Percentiles rank a stretch among this genome's conserved stretches.
Conservation (phyloP, 257 asterid species). For the Agastache rugosa region DNA sequence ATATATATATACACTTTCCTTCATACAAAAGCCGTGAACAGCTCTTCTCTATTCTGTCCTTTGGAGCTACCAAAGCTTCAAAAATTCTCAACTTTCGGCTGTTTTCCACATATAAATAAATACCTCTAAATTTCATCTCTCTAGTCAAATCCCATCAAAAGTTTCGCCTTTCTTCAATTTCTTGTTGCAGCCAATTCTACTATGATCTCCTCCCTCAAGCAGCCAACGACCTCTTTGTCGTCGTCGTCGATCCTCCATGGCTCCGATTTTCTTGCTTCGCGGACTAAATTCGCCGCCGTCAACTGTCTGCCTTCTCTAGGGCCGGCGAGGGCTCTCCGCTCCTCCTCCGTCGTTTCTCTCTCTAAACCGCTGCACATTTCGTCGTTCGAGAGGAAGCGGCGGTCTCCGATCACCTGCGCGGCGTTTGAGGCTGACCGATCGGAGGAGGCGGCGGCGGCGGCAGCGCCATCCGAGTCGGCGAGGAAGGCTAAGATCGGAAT, state of each 20-base stretch:
- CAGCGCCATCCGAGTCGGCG: slow-evolving; percentile 61
- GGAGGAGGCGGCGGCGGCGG: slow-evolving; percentile 43
- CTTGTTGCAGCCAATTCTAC: slow-evolving; percentile 20
- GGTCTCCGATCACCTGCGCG: slow-evolving; percentile 53
- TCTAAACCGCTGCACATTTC: slow-evolving; percentile 64
- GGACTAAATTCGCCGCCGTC: slow-evolving; percentile 26
- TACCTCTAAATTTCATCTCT: not conserved
- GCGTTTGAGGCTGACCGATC: slow-evolving; percentile 84
- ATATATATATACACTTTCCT: not conserved
- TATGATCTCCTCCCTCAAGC: slow-evolving; percentile 76
- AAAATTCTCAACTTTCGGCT: slow-evolving; percentile 1
- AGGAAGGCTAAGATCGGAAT: slow-evolving; percentile 82
- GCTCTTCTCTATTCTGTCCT: slow-evolving; percentile 34
- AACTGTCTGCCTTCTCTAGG: slow-evolving; percentile 33
- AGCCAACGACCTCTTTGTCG: slow-evolving; percentile 35
- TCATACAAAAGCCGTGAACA: slow-evolving; percentile 37
- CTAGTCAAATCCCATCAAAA: slow-evolving; percentile 38
- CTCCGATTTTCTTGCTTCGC: slow-evolving; percentile 50
- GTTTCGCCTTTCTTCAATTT: slow-evolving; percentile 27
- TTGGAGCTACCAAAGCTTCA: slow-evolving; percentile 44
- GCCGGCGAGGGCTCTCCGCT: slow-evolving; percentile 36
- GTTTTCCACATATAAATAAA: slow-evolving; percentile 22
- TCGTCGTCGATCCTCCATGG: slow-evolving; percentile 32
- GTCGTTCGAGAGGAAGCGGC: slow-evolving; percentile 34
- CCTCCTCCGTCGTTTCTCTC: slow-evolving; percentile 28